These are phyloP conservation scores for Trametes maxima DNA, from an alignment of 768 basidiomycete genomes.

Conservation along the genomic window DNA sequence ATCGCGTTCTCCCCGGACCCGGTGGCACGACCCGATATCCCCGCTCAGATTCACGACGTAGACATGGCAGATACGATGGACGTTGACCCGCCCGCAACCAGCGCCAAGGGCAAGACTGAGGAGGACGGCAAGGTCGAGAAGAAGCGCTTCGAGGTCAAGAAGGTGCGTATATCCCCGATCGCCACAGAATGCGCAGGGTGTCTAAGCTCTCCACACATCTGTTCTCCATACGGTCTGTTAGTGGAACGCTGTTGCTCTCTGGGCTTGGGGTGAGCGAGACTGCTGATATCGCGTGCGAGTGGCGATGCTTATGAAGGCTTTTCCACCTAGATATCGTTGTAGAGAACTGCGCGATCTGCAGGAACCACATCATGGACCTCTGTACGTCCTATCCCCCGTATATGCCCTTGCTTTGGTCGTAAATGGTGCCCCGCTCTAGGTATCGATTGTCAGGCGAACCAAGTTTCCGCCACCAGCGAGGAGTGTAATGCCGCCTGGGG, in stretches of 20 bases:
- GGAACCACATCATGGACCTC: conserved; percentile 99
- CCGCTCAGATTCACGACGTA: conserved; percentile 9
- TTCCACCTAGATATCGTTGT: conserved; percentile 84
- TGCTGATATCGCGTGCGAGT: not conserved
- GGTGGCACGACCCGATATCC: not conserved
- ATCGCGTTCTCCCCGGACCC: conserved; percentile 11
- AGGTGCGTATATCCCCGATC: conserved; percentile 57
- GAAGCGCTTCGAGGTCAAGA: conserved; percentile 97
- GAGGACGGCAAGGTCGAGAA: conserved; percentile 69
- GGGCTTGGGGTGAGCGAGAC: conserved; percentile 88
- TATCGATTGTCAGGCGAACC: conserved; percentile 99
- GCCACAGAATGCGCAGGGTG: not conserved
- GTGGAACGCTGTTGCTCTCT: conserved; percentile 99
- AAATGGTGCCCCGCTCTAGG: conserved; percentile 48
- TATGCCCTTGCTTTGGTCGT: not conserved
- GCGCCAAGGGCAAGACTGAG: conserved; percentile 41
- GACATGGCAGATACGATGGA: conserved; percentile 64
- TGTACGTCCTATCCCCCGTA: conserved; percentile 56
- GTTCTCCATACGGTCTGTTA: conserved; percentile 35
- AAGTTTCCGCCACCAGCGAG: conserved; percentile 94
- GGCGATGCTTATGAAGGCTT: conserved; percentile 3
- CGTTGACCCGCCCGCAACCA: conserved; percentile 57
- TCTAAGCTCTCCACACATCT: not conserved
- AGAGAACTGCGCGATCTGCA: conserved; percentile 99
- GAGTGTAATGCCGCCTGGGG: conserved; percentile 99